Evolutionary conservation across 371 early-diverging fungal species (phyloP), one percentile per base, ranked within the genome.

Genomic region (Mortierella sp.): DNA sequence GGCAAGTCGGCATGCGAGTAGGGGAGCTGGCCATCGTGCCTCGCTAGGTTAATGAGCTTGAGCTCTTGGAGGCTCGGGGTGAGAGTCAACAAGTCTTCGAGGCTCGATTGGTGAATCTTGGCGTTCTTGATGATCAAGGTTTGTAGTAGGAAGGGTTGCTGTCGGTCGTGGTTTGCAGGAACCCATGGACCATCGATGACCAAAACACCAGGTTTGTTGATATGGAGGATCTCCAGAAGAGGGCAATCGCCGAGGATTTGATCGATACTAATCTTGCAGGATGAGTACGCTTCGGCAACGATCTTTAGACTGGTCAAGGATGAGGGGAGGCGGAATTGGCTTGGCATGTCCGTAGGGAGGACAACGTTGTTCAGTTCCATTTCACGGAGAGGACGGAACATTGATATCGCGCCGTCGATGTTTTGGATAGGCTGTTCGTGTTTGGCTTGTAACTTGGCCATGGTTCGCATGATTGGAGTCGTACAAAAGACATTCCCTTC

Each of bases 231-330:
- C 16, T 31, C 60, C 11, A 60, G 60, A 7, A 60, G 31, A 26
- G 60, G 60, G 16, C 60, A 31, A 16, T 60, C 60, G 31, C 26
- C 1, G 16, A 31, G n/a, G 13, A 60, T 60, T 14, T 31, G 31
- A 6, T 60, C 60, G 14, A 60, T 16, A 2, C 31, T 28, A 31
- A 60, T 3, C 31, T 16, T 60, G 60, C 58, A 58, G 26, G 28
- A 16, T 14, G 60, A 60, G 31, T 16, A 31, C 26, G 31, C 60
- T 31, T 6, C 60, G 11, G 28, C 60, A 28, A 26, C 31, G 14
- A 60, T 60, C 31, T 60, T 60, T 6, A 60, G 31, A 31, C 60
- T 60, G 60, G 60, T 31, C 60, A 60, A 60, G 60, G 60, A 28
- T 16, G 60, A 2, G 3, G 60, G 60, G 60, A 60, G 60, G 14